Evolutionary conservation across 2,329 filamentous ascomycete genomes (phyloP).

Genomic region (Colletotrichum sp.): DNA sequence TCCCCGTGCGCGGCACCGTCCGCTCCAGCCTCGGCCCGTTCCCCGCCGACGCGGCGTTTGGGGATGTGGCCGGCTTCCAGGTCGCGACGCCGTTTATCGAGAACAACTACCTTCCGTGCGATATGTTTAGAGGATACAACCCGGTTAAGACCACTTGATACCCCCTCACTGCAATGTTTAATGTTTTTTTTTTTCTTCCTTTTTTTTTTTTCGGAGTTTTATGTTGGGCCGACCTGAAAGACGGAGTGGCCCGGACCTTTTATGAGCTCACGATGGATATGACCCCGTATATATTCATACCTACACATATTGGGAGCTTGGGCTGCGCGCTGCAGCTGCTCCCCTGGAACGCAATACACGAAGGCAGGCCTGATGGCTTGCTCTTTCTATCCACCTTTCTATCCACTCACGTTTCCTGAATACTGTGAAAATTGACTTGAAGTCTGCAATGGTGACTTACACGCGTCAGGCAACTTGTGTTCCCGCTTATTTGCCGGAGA

Average conservation of each 20-base stretch:
- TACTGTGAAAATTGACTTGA: not conserved
- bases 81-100: constrained; percentile 23
- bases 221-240: not conserved
- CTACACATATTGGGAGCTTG: not conserved
- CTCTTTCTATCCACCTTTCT: too few species aligned
- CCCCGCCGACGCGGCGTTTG: not conserved
- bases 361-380: not conserved
- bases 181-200: not conserved
- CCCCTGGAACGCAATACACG: not conserved
- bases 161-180: not conserved
- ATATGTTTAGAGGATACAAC: constrained; percentile 20
- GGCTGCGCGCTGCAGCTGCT: not conserved
- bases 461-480: not conserved
- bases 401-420: too few species aligned
- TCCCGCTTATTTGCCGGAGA: fast-evolving
- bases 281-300: not conserved
- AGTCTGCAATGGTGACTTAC: not conserved
- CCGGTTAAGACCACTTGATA: constrained; percentile 18
- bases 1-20: constrained; percentile 29
- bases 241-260: not conserved
- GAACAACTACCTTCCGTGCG: constrained; percentile 24
- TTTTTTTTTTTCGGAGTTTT: not conserved
- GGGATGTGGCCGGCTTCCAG: constrained; percentile 20
- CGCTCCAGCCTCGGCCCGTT: constrained; percentile 31
- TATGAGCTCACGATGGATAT: constrained; percentile 2